These are phyloP conservation scores for Passalora sequoiae DNA, from an alignment of 2,329 filamentous ascomycete genomes.

Conservation along the genomic window DNA sequence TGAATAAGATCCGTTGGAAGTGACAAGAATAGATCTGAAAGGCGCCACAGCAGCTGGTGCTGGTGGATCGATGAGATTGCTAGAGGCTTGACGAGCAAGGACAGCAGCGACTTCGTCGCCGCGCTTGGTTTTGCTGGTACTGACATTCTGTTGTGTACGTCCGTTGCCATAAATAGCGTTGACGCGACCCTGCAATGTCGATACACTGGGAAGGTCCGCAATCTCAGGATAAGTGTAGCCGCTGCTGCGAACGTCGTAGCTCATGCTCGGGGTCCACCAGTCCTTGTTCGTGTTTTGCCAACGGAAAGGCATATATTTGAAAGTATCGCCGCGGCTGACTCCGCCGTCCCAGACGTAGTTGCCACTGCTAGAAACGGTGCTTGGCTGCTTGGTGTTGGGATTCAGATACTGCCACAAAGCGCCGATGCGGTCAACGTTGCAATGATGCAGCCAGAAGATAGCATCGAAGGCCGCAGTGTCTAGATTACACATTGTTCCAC, in stretches of 20 bases:
- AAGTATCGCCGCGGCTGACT: conserved; percentile 51
- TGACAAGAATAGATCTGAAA: conserved; percentile 6
- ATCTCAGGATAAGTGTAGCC: conserved; percentile 73
- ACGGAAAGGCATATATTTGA: conserved; percentile 53
- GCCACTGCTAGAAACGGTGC: not conserved
- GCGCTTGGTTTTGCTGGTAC: conserved; percentile 7
- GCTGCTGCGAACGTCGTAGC: conserved; percentile 5
- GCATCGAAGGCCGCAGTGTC: conserved; percentile 73
- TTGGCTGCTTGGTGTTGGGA: conserved; percentile 43
- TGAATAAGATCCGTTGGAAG: conserved; percentile 9
- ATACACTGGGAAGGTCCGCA: conserved; percentile 35
- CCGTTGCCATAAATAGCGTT: conserved; percentile 57
- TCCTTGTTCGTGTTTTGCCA: not conserved
- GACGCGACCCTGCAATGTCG: conserved; percentile 49
- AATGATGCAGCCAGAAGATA: conserved; percentile 70
- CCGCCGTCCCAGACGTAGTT: conserved; percentile 55
- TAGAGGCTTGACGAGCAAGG: conserved; percentile 4
- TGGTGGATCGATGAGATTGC: conserved; percentile 4
- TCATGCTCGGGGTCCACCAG: conserved; percentile 6
- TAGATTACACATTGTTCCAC: conserved; percentile 65
- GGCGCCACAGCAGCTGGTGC: conserved; percentile 6
- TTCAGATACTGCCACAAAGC: conserved; percentile 74
- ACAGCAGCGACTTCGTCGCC: not conserved
- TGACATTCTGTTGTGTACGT: conserved; percentile 1
- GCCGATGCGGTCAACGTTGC: conserved; percentile 67